Base-by-base conservation (phyloP, 345 rosid genomes). In the Camelina sativa region DNA sequence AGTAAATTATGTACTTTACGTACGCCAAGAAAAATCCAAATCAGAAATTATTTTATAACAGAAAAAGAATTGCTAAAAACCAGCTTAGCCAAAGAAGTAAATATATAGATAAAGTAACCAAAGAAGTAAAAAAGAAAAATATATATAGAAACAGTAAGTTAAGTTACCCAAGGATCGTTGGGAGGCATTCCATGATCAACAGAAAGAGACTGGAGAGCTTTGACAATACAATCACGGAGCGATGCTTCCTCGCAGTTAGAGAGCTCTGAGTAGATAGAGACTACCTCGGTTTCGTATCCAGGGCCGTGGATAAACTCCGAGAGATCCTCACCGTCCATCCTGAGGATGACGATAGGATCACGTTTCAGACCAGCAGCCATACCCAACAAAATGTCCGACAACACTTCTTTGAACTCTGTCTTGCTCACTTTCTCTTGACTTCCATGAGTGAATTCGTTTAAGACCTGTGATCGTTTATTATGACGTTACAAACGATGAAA, bases 351-450 rank as follows among this genome's bases (percentile, higher is more conserved):
- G 40, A 96, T 84, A 28, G 98, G 98, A 75, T 96, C 99, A 55
- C 99, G 86, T 81, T 96, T 91, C 84, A 92, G 80, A 61, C 99
- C 97, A 25, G 93, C 89, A 15, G 99, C 99, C 99, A 96, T 91
- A 32, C 97, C 99, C 73, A 96, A 71, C 71, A 96, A 75, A 35
- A 92, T 85, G 76, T 95, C 99, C 3, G 96, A 89, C 59, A 92
- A 85, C 76, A 89, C 99, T 81, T 83, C 97, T 83, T 89, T 92
- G 56, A 92, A 95, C 77, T 85, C 93, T 4, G 78, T 76, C 83
- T 87, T 95, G 86, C 80, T 92, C 83, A 92, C 97, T 77, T 83
- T 87, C 80, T 76, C 88, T 80, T 86, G 85, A 73, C 85, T 87
- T 25, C 96, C 96, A 88, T 87, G 88, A 3, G 93, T 92, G 85